Conservation (phyloP, 2,329 filamentous ascomycete species). For the Clonostachys rosea region DNA sequence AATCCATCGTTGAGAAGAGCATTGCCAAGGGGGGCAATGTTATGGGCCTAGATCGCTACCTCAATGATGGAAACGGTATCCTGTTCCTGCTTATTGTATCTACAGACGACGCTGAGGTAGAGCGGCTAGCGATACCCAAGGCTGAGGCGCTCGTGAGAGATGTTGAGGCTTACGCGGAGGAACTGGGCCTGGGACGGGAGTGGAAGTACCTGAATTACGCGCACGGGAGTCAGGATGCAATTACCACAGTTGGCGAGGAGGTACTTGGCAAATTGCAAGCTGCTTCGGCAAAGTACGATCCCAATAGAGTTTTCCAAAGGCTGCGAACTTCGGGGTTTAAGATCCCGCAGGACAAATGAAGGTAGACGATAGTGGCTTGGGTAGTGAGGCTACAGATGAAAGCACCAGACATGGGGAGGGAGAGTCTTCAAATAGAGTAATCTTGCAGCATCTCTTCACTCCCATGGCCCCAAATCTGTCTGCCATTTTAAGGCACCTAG, state of each 20-base stretch:
- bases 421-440: neutral
- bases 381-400: too few relatives aligned
- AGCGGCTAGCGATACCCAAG: constrained; percentile 10
- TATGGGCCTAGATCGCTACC: constrained; percentile 22
- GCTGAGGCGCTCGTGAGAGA: constrained; percentile 12
- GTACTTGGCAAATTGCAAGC: constrained; percentile 23
- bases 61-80: constrained; percentile 16
- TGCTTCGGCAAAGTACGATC: constrained; percentile 28
- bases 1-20: constrained; percentile 17
- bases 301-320: constrained; percentile 28
- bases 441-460: too few relatives aligned
- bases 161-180: neutral
- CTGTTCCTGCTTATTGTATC: constrained; percentile 22
- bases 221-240: constrained; percentile 26
- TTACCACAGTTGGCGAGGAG: constrained; percentile 27
- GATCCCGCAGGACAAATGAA: constrained; percentile 9
- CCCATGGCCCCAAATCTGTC: too few relatives aligned
- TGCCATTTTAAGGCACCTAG: too few relatives aligned
- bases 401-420: too few relatives aligned
- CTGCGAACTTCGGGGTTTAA: constrained; percentile 23
- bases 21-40: constrained; percentile 21
- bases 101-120: constrained; percentile 22
- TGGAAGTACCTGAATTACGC: constrained; percentile 40
- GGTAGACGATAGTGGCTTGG: too few relatives aligned
- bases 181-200: constrained; percentile 1